Conservation (phyloP, 2,329 filamentous ascomycete species). For the Monilinia laxa region DNA sequence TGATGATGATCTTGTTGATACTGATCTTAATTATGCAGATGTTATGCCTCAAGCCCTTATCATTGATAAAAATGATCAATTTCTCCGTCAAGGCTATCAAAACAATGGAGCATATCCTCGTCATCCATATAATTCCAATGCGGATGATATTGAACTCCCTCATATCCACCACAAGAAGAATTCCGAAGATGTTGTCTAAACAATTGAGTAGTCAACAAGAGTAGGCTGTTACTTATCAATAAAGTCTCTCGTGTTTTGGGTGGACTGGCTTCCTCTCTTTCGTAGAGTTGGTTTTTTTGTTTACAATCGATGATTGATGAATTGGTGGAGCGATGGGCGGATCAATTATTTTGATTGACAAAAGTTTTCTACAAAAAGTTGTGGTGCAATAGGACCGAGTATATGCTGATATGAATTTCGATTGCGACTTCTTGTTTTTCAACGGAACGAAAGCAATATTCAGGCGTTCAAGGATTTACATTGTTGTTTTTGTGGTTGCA, state of each 20-base stretch:
- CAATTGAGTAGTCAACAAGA: too few relatives aligned
- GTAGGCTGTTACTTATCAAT: background rate
- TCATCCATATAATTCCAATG: background rate
- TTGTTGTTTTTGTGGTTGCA: background rate
- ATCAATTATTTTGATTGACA: background rate
- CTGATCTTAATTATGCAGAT: slow-evolving; percentile 77
- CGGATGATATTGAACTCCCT: slow-evolving; percentile 15
- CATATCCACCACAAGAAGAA: background rate
- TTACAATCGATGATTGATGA: slow-evolving; percentile 2
- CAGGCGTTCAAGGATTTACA: background rate
- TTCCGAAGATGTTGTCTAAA: slow-evolving; percentile 1
- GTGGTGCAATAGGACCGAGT: background rate
- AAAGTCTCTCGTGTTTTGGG: background rate
- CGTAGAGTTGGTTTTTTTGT: background rate
- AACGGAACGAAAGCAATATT: background rate
- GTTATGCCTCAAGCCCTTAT: slow-evolving; percentile 44
- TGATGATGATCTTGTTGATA: slow-evolving; percentile 79
- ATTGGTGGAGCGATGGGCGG: too few relatives aligned
- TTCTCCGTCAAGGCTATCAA: too few relatives aligned
- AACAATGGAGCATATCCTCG: background rate
- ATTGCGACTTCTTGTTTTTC: background rate
- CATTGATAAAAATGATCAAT: slow-evolving; percentile 9
- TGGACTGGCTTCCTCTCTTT: background rate
- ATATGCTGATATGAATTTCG: slow-evolving; percentile 2
- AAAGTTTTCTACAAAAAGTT: background rate